phyloP scores from a whole-genome alignment of 805 yeast species.

The Metschnikowia peoriensis region DNA sequence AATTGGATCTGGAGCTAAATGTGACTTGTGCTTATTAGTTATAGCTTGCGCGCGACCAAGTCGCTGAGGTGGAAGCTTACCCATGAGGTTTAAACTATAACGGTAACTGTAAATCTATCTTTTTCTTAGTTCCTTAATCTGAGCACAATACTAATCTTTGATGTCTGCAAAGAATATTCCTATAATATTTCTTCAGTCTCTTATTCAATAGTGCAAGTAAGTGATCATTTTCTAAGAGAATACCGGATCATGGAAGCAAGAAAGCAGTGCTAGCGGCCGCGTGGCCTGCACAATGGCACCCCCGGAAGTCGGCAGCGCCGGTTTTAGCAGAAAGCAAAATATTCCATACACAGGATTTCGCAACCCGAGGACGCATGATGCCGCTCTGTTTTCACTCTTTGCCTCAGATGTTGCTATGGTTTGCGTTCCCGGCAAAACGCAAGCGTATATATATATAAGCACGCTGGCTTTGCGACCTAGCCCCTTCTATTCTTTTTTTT shows the following conservation, averaged over 20 bases:
- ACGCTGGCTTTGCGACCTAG: slow-evolving; percentile 1
- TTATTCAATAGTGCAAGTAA: too few relatives aligned
- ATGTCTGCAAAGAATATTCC: too few relatives aligned
- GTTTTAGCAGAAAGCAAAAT: slow-evolving; percentile 20
- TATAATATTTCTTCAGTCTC: too few relatives aligned
- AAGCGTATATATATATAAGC: slow-evolving; percentile 7
- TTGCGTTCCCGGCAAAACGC: slow-evolving; percentile 6
- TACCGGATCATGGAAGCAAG: slow-evolving; percentile 4
- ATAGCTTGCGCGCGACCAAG: too few relatives aligned
- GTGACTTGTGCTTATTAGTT: background rate
- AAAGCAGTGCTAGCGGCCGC: slow-evolving; percentile 3
- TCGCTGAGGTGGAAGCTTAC: too few relatives aligned
- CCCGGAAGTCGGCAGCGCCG: slow-evolving; percentile 16
- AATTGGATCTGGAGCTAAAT: background rate
- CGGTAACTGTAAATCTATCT: too few relatives aligned
- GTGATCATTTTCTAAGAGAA: too few relatives aligned
- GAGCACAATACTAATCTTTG: too few relatives aligned
- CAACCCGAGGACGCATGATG: slow-evolving; percentile 10
- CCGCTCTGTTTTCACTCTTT: slow-evolving; percentile 9
- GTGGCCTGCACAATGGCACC: slow-evolving; percentile 12
- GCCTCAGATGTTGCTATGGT: slow-evolving; percentile 15
- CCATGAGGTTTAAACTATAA: too few relatives aligned
- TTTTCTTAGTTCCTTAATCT: too few relatives aligned
- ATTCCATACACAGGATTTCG: slow-evolving; percentile 12
- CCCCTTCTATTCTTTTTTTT: slow-evolving; percentile 1